Evolutionary conservation across 1,139 yeast genomes (phyloP).

Genomic region (Yamadazyma sp.): DNA sequence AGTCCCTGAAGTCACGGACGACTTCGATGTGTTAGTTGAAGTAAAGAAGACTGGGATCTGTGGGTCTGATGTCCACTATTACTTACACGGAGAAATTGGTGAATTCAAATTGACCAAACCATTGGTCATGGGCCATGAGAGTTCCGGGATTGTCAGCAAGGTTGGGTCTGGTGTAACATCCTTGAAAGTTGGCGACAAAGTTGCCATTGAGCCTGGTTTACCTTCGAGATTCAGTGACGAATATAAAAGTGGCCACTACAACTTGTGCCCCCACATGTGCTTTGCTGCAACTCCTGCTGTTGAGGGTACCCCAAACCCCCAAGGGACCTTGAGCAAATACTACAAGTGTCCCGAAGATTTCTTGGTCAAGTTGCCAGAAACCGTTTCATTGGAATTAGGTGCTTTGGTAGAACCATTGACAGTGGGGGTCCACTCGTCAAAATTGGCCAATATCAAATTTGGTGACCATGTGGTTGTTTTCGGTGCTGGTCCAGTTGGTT

Average conservation of each 20-base stretch:
- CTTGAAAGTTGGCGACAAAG: conserved; percentile 74
- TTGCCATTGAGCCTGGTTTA: conserved; percentile 75
- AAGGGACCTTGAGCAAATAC: conserved; percentile 74
- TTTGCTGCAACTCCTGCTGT: conserved; percentile 81
- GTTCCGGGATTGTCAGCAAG: conserved; percentile 69
- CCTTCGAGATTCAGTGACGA: conserved; percentile 77
- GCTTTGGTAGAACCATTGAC: conserved; percentile 87
- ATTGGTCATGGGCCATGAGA: conserved; percentile 77
- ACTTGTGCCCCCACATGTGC: conserved; percentile 79
- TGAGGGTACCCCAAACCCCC: conserved; percentile 44
- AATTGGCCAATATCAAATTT: conserved; percentile 62
- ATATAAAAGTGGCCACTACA: conserved; percentile 75
- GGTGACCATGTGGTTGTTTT: conserved; percentile 78
- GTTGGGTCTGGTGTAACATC: conserved; percentile 59
- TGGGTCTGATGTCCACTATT: conserved; percentile 86
- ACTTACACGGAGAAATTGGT: conserved; percentile 78
- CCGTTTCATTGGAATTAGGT: conserved; percentile 79
- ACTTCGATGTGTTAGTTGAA: conserved; percentile 70
- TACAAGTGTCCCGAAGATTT: conserved; percentile 81
- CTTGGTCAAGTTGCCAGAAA: conserved; percentile 74
- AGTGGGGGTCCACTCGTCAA: conserved; percentile 83
- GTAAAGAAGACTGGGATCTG: conserved; percentile 82
- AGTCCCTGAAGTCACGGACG: conserved; percentile 59
- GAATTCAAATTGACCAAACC: conserved; percentile 65
- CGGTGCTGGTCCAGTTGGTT: conserved; percentile 95